Percentiles rank a stretch among this genome's conserved stretches.
Evolutionary conservation across 75 land plant species (phyloP).

Genomic region (Isoetes taiwanensis): DNA sequence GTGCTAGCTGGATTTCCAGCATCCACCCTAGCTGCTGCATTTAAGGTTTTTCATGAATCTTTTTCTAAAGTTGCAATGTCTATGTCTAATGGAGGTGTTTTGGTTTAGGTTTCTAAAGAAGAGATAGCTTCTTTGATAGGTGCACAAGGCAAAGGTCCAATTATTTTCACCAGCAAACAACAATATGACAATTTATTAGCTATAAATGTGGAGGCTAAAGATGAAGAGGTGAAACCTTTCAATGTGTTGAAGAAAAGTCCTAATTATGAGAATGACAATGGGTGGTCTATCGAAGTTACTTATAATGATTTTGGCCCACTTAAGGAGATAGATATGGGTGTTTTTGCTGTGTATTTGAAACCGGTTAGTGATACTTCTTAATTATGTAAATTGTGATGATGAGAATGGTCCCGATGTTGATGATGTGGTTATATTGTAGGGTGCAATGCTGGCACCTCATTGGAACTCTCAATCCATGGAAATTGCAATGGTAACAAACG

Average conservation of each 20-base stretch:
- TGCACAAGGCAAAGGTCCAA: conserved; percentile 40
- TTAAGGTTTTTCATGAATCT: conserved; percentile 17
- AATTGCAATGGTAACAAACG: conserved; percentile 46
- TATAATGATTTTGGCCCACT: conserved; percentile 21
- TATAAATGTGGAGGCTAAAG: too few species aligned
- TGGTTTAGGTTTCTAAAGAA: conserved; percentile 23
- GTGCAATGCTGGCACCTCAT: conserved; percentile 73
- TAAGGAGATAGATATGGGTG: conserved; percentile 25
- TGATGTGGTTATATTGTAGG: too few species aligned
- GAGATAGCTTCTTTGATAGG: conserved; percentile 21
- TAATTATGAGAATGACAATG: conserved; percentile 49
- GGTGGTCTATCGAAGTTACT: conserved; percentile 40
- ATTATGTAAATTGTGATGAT: too few species aligned
- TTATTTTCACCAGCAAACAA: conserved; percentile 18
- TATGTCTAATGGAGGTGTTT: not conserved
- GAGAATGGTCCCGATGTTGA: too few species aligned
- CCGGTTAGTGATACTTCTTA: too few species aligned
- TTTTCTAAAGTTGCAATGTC: not conserved
- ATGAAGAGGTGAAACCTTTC: conserved; percentile 23
- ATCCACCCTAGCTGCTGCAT: conserved; percentile 34
- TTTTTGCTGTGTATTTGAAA: conserved; percentile 58
- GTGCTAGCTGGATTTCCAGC: conserved; percentile 33
- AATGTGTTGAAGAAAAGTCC: conserved; percentile 35
- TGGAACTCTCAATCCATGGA: conserved; percentile 58
- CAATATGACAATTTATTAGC: conserved; percentile 7